These are phyloP conservation scores for Eucalyptus guilfoylei DNA, from an alignment of 345 rosid species.

Conservation along the genomic window DNA sequence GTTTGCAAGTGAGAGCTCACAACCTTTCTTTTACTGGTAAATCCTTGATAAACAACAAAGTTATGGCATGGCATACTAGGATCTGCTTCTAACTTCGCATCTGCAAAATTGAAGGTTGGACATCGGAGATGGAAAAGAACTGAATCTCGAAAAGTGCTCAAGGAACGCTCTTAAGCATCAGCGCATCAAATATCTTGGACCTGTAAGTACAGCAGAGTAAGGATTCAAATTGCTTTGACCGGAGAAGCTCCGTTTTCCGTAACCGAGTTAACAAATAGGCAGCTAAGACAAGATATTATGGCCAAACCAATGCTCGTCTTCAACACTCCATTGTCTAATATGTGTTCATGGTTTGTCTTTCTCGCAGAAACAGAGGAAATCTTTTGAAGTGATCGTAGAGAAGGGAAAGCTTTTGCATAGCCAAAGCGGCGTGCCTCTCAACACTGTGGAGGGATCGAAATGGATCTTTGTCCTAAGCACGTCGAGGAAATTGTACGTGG, in stretches of 20 bases:
- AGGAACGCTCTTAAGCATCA: constrained; percentile 39
- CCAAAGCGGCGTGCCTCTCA: constrained; percentile 17
- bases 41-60: background rate
- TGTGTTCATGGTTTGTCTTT: background rate
- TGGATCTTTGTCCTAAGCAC: constrained; percentile 78
- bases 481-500: constrained; percentile 35
- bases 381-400: constrained; percentile 43
- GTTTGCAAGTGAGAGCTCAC: constrained; percentile 42
- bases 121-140: constrained; percentile 71
- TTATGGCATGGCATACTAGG: background rate
- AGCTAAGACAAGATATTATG: background rate
- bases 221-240: too few relatives aligned
- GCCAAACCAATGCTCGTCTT: background rate
- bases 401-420: constrained; percentile 38
- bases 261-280: background rate
- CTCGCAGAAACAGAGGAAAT: constrained; percentile 54
- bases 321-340: background rate
- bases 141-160: constrained; percentile 37
- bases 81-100: background rate
- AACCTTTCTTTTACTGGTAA: constrained; percentile 81
- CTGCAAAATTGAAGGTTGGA: constrained; percentile 43
- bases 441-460: constrained; percentile 38
- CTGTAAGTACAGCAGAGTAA: constrained; percentile 22
- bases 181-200: constrained; percentile 73
- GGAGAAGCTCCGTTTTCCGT: background rate